Conservation (phyloP, 2,329 filamentous ascomycete genomes). For the Coleophoma cylindrospora region DNA sequence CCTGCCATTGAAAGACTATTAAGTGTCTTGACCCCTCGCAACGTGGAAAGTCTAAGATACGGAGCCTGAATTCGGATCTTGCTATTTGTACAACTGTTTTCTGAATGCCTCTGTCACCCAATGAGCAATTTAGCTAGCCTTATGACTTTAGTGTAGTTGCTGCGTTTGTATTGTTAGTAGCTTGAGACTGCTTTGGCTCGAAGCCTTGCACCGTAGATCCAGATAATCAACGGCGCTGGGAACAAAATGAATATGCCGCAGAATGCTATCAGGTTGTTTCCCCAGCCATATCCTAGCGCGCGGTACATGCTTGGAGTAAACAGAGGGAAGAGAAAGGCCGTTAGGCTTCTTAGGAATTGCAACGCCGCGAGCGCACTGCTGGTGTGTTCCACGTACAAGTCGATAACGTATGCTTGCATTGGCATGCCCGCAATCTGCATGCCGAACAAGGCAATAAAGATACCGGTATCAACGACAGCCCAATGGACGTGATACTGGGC, state of each 20-base stretch:
- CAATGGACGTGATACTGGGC: conserved; percentile 32
- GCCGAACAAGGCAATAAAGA: not conserved
- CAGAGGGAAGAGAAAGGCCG: conserved; percentile 33
- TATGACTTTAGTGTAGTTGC: too few species aligned
- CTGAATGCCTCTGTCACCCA: too few species aligned
- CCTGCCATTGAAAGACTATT: too few species aligned
- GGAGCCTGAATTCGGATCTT: too few species aligned
- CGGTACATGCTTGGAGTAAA: conserved; percentile 24
- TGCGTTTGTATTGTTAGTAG: too few species aligned
- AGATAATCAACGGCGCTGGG: conserved; percentile 37
- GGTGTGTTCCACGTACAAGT: conserved; percentile 30
- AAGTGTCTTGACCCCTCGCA: too few species aligned
- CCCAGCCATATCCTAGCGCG: conserved; percentile 39
- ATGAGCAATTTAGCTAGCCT: too few species aligned
- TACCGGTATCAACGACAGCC: not conserved
- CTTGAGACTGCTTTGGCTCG: conserved; percentile 29
- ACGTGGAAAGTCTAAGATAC: too few species aligned
- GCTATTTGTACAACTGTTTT: too few species aligned
- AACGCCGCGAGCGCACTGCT: conserved; percentile 44
- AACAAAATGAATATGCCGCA: conserved; percentile 39
- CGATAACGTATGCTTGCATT: conserved; percentile 41
- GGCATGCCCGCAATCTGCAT: conserved; percentile 13
- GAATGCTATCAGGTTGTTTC: conserved; percentile 34
- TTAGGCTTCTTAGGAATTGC: conserved; percentile 4
- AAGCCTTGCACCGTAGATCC: conserved; percentile 20